phyloP scores from a whole-genome alignment of 1,139 yeast genomes.

The Diutina neorugosa region DNA sequence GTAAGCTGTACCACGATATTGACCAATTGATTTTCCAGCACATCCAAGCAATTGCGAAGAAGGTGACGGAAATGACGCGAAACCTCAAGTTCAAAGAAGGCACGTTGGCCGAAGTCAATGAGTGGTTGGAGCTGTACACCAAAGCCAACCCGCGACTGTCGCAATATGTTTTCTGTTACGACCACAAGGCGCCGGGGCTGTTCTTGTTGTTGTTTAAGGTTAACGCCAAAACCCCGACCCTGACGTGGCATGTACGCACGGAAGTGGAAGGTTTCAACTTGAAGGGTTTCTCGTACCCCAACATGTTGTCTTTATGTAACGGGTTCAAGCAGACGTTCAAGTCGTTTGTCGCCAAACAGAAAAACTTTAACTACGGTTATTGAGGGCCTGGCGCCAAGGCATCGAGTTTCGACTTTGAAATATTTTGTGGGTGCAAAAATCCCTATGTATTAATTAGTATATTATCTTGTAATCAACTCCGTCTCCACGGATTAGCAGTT shows the following conservation, averaged over 20 bases:
- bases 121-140: conserved; percentile 82
- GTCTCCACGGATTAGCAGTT: background rate
- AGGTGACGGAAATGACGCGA: conserved; percentile 73
- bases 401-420: background rate
- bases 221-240: conserved; percentile 57
- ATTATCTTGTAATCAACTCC: background rate
- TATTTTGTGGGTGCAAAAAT: background rate
- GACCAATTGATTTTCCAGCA: conserved; percentile 90
- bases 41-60: conserved; percentile 72
- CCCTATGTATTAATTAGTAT: background rate
- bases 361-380: conserved; percentile 2
- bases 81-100: conserved; percentile 87
- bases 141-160: conserved; percentile 86
- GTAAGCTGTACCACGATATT: conserved; percentile 64
- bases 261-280: conserved; percentile 78
- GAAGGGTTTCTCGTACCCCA: conserved; percentile 72
- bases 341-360: conserved; percentile 16
- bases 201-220: conserved; percentile 75
- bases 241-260: conserved; percentile 84
- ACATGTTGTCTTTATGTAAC: conserved; percentile 77
- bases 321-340: conserved; percentile 70
- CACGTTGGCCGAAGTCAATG: conserved; percentile 65
- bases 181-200: conserved; percentile 88
- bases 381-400: background rate
- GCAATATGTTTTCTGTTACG: conserved; percentile 84